These are phyloP conservation scores for Saururus chinensis DNA, from an alignment of 164 flowering plant genomes.

Conservation along the genomic window DNA sequence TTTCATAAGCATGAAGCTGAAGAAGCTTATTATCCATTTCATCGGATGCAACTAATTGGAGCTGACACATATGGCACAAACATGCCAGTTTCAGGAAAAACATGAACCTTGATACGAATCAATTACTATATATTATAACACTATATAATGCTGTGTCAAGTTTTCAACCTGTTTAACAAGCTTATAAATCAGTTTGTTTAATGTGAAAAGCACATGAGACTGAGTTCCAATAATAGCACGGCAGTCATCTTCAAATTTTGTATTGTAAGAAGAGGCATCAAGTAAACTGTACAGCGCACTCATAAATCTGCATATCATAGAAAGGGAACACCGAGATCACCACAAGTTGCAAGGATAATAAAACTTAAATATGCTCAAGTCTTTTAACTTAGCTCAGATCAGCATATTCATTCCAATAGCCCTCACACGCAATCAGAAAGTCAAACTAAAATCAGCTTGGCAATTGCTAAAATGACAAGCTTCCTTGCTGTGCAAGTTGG, in stretches of 20 bases:
- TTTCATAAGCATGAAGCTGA: no score
- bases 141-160: constrained; percentile 15
- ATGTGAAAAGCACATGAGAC: constrained; percentile 77
- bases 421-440: no score
- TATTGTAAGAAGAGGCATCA: constrained; percentile 84
- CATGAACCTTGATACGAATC: background rate
- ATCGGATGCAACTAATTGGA: no score
- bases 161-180: constrained; percentile 63
- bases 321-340: constrained; percentile 2
- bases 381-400: no score
- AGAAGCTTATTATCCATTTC: no score
- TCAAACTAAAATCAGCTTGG: no score
- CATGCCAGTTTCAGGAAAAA: background rate
- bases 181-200: constrained; percentile 85
- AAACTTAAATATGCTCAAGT: no score
- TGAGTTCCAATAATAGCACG: no score
- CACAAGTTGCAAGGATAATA: background rate
- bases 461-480: no score
- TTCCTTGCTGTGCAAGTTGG: no score
- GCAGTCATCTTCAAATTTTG: constrained; percentile 94
- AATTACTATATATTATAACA: background rate
- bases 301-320: constrained; percentile 77
- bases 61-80: no score
- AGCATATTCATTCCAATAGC: no score
- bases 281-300: constrained; percentile 71